Percentiles rank a stretch among this genome's conserved stretches.
Conservation (phyloP, 2,329 filamentous ascomycete genomes). For the Colletotrichum truncatum region DNA sequence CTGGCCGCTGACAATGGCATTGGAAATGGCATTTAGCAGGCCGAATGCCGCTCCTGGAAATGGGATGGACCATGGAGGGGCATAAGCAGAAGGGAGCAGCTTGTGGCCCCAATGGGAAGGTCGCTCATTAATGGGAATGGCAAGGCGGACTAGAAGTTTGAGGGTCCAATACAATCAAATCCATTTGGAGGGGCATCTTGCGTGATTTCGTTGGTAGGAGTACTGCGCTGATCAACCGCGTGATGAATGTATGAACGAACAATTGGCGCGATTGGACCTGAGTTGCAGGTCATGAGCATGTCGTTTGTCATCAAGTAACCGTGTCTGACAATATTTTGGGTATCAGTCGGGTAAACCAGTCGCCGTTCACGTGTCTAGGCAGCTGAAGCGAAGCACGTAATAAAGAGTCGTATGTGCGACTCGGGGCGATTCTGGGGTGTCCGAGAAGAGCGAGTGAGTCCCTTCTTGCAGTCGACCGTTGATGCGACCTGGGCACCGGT, state of each 20-base stretch:
- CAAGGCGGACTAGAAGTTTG: not conserved
- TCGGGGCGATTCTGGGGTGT: not conserved
- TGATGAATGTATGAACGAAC: not conserved
- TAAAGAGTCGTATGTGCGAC: not conserved
- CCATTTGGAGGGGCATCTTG: not conserved
- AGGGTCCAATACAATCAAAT: not conserved
- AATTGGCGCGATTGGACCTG: not conserved
- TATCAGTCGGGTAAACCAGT: not conserved
- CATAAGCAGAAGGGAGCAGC: slow-evolving; percentile 1
- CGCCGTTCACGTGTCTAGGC: not conserved
- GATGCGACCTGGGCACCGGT: not conserved
- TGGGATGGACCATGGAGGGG: slow-evolving; percentile 2
- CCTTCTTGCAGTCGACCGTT: not conserved
- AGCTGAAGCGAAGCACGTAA: not conserved
- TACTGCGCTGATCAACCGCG: slow-evolving; percentile 1
- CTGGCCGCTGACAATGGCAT: slow-evolving; percentile 2
- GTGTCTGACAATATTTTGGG: not conserved
- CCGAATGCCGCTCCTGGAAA: not conserved
- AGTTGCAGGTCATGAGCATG: slow-evolving; percentile 15
- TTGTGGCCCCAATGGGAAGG: slow-evolving; percentile 23
- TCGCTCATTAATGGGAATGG: not conserved
- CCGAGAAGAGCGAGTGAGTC: not conserved
- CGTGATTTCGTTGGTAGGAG: slow-evolving; percentile 11
- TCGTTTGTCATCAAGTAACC: not conserved
- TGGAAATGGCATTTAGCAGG: not conserved